Conservation (phyloP, 2,329 filamentous ascomycete genomes). For the Pseudogymnoascus sp. region DNA sequence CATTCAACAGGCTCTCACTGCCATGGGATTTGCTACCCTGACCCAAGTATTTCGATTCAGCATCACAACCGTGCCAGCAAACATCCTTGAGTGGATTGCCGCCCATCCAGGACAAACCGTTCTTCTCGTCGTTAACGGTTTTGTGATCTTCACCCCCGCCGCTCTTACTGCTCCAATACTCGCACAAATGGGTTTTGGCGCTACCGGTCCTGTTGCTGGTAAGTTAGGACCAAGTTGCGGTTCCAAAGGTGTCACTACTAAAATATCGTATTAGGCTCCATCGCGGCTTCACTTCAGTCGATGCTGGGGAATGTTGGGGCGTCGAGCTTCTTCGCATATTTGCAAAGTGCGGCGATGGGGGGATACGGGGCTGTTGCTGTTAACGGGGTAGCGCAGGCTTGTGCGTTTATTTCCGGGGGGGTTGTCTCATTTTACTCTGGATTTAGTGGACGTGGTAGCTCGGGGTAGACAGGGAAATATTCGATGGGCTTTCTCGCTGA, state of each 20-base stretch:
- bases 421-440: not conserved
- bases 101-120: slow-evolving; percentile 14
- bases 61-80: not conserved
- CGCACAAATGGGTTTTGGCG: slow-evolving; percentile 14
- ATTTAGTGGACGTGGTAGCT: not conserved
- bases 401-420: not conserved
- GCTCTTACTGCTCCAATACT: slow-evolving; percentile 16
- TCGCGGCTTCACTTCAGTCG: slow-evolving; percentile 13
- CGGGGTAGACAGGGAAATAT: not conserved
- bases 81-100: not conserved
- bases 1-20: not conserved
- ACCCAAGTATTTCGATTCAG: not conserved
- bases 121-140: slow-evolving; percentile 13
- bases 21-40: not conserved
- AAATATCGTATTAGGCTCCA: slow-evolving; percentile 10
- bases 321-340: not conserved
- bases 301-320: slow-evolving; percentile 15
- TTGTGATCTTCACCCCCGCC: slow-evolving; percentile 15
- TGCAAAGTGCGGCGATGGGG: slow-evolving; percentile 12
- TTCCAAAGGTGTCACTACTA: too few species aligned
- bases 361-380: slow-evolving; percentile 3
- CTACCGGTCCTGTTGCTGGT: slow-evolving; percentile 16
- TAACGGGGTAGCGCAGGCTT: slow-evolving; percentile 3
- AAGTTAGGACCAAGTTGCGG: slow-evolving; percentile 10
- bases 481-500: not conserved